These are phyloP conservation scores for Licmophora abbreviata DNA, from an alignment of 108 stramenopile species.

Conservation along the genomic window DNA sequence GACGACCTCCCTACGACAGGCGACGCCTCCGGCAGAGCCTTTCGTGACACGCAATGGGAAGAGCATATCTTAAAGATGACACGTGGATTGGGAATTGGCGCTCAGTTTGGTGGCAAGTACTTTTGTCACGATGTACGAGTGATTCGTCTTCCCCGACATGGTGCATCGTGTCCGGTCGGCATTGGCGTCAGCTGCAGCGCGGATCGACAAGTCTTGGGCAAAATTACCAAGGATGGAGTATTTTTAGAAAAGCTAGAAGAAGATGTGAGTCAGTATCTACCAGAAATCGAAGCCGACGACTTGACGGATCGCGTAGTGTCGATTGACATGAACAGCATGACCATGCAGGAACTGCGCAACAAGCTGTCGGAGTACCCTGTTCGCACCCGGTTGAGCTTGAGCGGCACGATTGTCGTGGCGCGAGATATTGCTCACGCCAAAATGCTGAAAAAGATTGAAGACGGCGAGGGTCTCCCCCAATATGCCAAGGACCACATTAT, in stretches of 20 bases:
- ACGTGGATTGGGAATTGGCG: constrained; percentile 89
- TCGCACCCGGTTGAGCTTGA: constrained; percentile 75
- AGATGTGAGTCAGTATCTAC: constrained; percentile 88
- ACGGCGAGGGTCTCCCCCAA: constrained; percentile 89
- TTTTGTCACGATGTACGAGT: constrained; percentile 97
- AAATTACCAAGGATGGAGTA: constrained; percentile 92
- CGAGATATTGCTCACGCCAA: constrained; percentile 97
- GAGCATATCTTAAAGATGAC: constrained; percentile 84
- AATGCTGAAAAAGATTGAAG: constrained; percentile 83
- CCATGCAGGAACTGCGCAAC: constrained; percentile 80
- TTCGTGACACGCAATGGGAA: constrained; percentile 90
- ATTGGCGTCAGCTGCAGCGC: constrained; percentile 96
- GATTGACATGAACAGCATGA: constrained; percentile 81
- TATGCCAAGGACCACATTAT: constrained; percentile 94
- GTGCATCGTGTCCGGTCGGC: constrained; percentile 94
- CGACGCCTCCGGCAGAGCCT: constrained; percentile 83
- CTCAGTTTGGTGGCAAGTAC: constrained; percentile 96
- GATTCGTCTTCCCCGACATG: constrained; percentile 89
- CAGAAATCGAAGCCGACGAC: constrained; percentile 76
- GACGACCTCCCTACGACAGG: constrained; percentile 89
- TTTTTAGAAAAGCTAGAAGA: constrained; percentile 90
- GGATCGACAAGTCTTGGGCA: constrained; percentile 91
- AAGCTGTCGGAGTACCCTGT: constrained; percentile 78
- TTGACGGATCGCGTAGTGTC: constrained; percentile 55
- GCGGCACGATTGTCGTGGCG: constrained; percentile 93